These are phyloP conservation scores for Exobasidium rhododendri DNA, from an alignment of 1,284 basidiomycete species.

Conservation along the genomic window DNA sequence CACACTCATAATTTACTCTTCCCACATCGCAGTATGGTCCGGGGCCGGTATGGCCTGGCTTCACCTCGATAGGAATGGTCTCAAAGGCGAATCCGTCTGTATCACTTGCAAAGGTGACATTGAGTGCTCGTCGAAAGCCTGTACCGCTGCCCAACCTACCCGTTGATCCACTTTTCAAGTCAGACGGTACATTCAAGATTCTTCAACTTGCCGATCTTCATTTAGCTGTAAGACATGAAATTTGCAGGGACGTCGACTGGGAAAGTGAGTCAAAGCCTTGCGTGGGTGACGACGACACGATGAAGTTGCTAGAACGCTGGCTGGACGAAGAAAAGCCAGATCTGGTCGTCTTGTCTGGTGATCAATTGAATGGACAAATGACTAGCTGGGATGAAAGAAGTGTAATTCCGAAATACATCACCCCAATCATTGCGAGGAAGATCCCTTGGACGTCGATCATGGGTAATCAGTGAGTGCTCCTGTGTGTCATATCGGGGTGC, in stretches of 20 bases:
- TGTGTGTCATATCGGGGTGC: not conserved
- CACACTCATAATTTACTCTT: not conserved
- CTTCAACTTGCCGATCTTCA: constrained; percentile 50
- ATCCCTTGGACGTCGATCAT: constrained; percentile 88
- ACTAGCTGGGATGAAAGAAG: constrained; percentile 82
- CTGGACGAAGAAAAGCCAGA: constrained; percentile 77
- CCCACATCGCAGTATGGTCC: constrained; percentile 29
- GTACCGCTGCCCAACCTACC: constrained; percentile 17
- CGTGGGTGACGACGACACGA: constrained; percentile 27
- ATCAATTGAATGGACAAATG: constrained; percentile 62
- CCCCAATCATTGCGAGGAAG: constrained; percentile 68
- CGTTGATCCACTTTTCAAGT: constrained; percentile 24
- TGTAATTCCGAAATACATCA: constrained; percentile 81
- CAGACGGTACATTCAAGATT: constrained; percentile 47
- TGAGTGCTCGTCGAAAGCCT: constrained; percentile 33
- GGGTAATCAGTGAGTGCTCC: constrained; percentile 67
- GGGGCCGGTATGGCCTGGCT: constrained; percentile 40
- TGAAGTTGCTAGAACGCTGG: constrained; percentile 34
- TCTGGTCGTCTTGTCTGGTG: constrained; percentile 66
- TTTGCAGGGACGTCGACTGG: constrained; percentile 35
- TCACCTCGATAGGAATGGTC: constrained; percentile 27
- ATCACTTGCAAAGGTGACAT: constrained; percentile 17
- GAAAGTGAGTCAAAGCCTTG: constrained; percentile 19
- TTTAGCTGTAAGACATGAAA: constrained; percentile 37
- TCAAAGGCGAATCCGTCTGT: constrained; percentile 11